These are phyloP conservation scores for Rosa rugosa DNA, from an alignment of 306 rosid species.

Conservation along the genomic window DNA sequence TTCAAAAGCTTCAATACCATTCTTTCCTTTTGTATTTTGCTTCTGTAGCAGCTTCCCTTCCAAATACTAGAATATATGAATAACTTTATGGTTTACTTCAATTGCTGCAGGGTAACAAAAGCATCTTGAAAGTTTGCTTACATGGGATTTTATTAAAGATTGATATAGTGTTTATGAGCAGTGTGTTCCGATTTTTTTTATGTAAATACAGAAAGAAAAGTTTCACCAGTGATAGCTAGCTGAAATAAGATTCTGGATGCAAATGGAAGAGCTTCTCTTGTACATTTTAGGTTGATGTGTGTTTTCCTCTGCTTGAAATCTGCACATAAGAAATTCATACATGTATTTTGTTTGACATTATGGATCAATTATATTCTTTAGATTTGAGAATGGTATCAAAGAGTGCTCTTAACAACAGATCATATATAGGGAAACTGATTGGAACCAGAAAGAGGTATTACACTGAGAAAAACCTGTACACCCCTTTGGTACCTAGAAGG, in stretches of 20 bases:
- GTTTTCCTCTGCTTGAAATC: conserved; percentile 31
- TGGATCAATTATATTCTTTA: neutral
- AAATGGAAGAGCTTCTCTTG: conserved; percentile 23
- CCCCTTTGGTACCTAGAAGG: conserved; percentile 7
- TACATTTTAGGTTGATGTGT: conserved; percentile 30
- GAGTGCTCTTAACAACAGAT: neutral
- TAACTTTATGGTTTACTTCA: conserved; percentile 15
- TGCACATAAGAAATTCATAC: conserved; percentile 19
- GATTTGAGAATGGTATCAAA: conserved; percentile 5
- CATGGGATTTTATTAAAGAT: conserved; percentile 35
- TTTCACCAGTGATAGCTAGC: conserved; percentile 19
- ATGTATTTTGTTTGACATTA: conserved; percentile 13
- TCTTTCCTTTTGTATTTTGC: neutral
- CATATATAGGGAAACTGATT: neutral
- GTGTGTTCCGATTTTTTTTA: conserved; percentile 33
- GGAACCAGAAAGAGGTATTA: conserved; percentile 21
- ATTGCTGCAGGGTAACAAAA: conserved; percentile 60
- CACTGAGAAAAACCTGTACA: conserved; percentile 16
- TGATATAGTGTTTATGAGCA: conserved; percentile 17
- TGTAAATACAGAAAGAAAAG: conserved; percentile 36
- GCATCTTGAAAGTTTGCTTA: conserved; percentile 27
- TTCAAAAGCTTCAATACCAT: neutral
- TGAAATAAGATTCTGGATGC: conserved; percentile 42
- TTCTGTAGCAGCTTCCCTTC: neutral
- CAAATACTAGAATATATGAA: neutral